These are phyloP conservation scores for Fusarium anthophilum DNA, from an alignment of 2,329 filamentous ascomycete species.

Conservation along the genomic window DNA sequence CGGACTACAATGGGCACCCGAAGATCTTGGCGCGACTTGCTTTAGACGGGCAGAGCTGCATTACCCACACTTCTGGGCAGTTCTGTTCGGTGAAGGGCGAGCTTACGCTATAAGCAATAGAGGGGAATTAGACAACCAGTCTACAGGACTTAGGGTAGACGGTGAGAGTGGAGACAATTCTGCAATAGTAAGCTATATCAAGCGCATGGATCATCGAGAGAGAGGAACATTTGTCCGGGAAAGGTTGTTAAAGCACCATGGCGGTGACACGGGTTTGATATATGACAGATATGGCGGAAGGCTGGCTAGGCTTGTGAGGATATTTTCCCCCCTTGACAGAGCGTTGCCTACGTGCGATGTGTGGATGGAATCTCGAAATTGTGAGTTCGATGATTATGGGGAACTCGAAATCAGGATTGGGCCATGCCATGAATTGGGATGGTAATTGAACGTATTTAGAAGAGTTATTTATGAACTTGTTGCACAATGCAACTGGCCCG, in stretches of 20 bases:
- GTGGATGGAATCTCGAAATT: too few species aligned
- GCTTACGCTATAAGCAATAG: rapidly evolving
- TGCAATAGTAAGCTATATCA: rapidly evolving
- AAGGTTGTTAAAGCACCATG: rapidly evolving
- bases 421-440: not conserved
- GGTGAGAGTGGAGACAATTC: not conserved
- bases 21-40: rapidly evolving
- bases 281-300: too few species aligned
- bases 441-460: rapidly evolving
- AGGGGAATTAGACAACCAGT: rapidly evolving
- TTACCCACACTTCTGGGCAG: rapidly evolving
- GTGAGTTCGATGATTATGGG: rapidly evolving
- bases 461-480: too few species aligned
- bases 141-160: too few species aligned
- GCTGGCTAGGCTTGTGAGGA: not conserved
- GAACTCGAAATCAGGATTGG: not conserved
- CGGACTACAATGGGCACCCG: not conserved
- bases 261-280: too few species aligned
- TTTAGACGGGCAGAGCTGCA: rapidly evolving
- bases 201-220: not conserved
- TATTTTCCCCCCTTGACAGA: rapidly evolving
- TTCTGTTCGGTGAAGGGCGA: not conserved
- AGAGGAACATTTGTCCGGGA: not conserved
- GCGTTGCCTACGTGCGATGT: not conserved
- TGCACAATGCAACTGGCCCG: too few species aligned